Base-by-base conservation (phyloP, 495 filamentous ascomycete genomes). In the Alectoria sarmentosa region DNA sequence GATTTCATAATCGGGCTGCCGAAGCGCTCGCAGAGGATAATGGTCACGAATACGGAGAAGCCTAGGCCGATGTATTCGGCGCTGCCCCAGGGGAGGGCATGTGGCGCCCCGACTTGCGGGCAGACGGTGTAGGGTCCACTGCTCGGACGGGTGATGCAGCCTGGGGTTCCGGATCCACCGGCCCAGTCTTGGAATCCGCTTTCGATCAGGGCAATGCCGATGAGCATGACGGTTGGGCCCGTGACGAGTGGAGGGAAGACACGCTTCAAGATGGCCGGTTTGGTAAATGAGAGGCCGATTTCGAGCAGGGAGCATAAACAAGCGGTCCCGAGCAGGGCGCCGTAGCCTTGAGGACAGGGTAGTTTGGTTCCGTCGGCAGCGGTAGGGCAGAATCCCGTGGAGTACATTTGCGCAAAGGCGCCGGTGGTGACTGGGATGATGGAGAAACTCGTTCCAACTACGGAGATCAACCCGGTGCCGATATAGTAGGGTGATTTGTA, bases 231-330 rank as follows among this genome's bases (percentile, higher is more conserved):
- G 0, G 90, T 93, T 5, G 83, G 90, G 8, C 91, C 92, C 14
- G 92, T 97, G 49, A 96, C 91, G 46, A 96, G 80, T 0, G 91
- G 92, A 42, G 92, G 91, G 76, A 96, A 96, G 71, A 96, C 80
- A 68, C 81, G 84, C 67, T 91, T 84, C 62, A 96, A 79, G 48
- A 87, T 69, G 52, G 71, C 75, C 19, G 88, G 88, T 65, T 88
- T 87, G 62, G 88, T 84, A 73, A 92, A 92, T 15, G 86, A 86
- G 63, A 91, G 80, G n/a, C 80, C 75, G 63, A 92, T 83, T 78
- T 92, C 90, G 57, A 91, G 76, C 60, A 92, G 74, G 54, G 88
- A 86, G 78, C 91, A 89, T 38, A 81, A 71, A 68, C 76, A 78
- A 3, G 79, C 84, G 4, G 92, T 97, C 21, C 90, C 92, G 32